Conservation (phyloP, 345 rosid genomes). For the Lumnitzera racemosa region DNA sequence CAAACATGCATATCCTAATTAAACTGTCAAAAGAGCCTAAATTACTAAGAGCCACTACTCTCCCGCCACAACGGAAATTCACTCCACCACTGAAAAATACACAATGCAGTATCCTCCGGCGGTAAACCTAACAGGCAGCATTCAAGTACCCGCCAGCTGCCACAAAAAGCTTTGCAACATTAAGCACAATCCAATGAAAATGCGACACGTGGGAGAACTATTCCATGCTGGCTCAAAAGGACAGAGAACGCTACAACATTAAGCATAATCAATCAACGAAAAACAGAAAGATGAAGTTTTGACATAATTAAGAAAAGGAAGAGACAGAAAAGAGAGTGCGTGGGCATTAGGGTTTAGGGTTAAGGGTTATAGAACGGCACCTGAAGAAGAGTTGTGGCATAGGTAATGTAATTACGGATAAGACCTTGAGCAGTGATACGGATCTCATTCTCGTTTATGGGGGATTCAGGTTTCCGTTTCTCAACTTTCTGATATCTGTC, state of each 20-base stretch:
- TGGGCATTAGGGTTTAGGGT: background rate
- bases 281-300: no score
- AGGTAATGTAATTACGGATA: conserved; percentile 80
- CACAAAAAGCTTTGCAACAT: no score
- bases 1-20: no score
- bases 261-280: no score
- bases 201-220: no score
- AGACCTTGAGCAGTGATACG: conserved; percentile 84
- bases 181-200: no score
- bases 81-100: no score
- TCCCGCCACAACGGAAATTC: background rate
- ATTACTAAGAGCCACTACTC: background rate
- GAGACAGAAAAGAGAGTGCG: conserved; percentile 12
- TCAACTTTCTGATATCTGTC: conserved; percentile 87
- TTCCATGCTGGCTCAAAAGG: no score
- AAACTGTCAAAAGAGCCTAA: background rate
- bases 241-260: no score
- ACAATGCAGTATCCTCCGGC: no score
- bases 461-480: conserved; percentile 65
- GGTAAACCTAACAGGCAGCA: no score
- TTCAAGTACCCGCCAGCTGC: no score
- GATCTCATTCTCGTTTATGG: conserved; percentile 92
- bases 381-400: conserved; percentile 77
- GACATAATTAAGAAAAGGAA: background rate
- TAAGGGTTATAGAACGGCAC: conserved; percentile 20